Evolutionary conservation across 1,139 yeast genomes (phyloP), one percentile per base, ranked within the genome.

Genomic region (Protomyces macrosporus): DNA sequence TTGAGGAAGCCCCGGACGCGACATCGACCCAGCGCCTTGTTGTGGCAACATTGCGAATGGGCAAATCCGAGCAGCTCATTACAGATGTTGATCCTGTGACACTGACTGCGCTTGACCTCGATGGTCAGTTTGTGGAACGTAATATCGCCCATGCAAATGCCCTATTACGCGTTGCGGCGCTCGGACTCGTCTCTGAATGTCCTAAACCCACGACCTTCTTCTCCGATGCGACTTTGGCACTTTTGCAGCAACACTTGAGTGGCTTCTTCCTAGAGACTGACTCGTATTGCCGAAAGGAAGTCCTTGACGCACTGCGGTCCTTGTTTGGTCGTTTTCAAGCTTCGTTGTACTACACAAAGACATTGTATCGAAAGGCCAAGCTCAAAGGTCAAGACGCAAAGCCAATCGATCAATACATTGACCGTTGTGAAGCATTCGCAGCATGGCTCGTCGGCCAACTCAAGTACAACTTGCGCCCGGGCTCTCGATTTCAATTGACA

Each of bases 381-480:
- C 32, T 35, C 37, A 23, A 23, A 6, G 32, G 16, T 16, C 14
- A 14, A 30, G 57, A 53, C 37, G 7, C 14, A 32, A 12, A 34
- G 33, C 35, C 53, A 16, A 51, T n/a, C 35, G 36, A 36, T 12
- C 14, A 23, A 12, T 55, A 51, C 39, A 14, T 58, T 9, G n/a
- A 35, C 16, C 34, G 48, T 30, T 51, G 59, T 14, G 14, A 58
- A 33, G 33, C 16, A 4, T 64, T 64, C n/a, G 53, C 60, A 14
- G 37, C 32, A 14, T 51, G 66, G 65, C 51, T 64, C n/a, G 23
- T 32, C 23, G 23, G 39, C 30, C 37, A 40, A 12, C 40, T 64
- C 23, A 64, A 64, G 33, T n/a, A 30, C 7, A 60, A 64, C 34
- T 52, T 64, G 30, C 55, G 42, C 9, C 65, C 66, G 5, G 65